These are phyloP conservation scores for Crithidia thermophila DNA, from an alignment of 208 protist genomes.

Conservation along the genomic window DNA sequence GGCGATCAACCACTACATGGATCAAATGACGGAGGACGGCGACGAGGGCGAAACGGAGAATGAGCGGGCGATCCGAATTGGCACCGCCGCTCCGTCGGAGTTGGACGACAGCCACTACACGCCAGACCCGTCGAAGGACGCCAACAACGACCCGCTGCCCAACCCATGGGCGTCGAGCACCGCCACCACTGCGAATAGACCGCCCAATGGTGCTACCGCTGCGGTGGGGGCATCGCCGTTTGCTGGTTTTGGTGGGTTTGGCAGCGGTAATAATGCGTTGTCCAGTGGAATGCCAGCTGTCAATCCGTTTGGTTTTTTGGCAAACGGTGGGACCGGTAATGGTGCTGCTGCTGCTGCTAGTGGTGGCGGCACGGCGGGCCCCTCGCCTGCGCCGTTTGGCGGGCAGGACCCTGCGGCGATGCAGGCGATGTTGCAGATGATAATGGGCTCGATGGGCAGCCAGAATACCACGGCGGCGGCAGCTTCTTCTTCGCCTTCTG, in stretches of 20 bases:
- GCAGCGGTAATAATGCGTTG: not conserved
- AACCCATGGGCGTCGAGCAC: conserved; percentile 47
- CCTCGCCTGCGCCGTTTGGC: not conserved
- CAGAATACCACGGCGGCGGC: not conserved
- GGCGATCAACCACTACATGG: conserved; percentile 63
- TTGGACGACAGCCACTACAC: conserved; percentile 19
- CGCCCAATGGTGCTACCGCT: not conserved
- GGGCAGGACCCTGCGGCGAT: conserved; percentile 4
- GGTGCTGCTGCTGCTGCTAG: not conserved
- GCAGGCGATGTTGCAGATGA: conserved; percentile 14
- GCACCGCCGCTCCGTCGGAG: not conserved
- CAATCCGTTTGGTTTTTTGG: conserved; percentile 5
- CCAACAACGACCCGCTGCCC: conserved; percentile 65
- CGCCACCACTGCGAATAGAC: not conserved
- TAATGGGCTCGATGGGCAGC: conserved; percentile 10
- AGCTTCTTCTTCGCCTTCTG: not conserved
- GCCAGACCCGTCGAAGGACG: conserved; percentile 51
- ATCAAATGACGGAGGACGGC: conserved; percentile 34
- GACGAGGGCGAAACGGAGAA: conserved; percentile 23
- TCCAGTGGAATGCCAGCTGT: not conserved
- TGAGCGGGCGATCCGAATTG: conserved; percentile 28
- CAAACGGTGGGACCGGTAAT: not conserved
- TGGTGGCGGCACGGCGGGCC: too few species aligned
- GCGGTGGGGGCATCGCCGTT: not conserved
- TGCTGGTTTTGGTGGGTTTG: not conserved